These are phyloP conservation scores for Flaveria bidentis DNA, from an alignment of 129 eudicot genomes.

Conservation along the genomic window DNA sequence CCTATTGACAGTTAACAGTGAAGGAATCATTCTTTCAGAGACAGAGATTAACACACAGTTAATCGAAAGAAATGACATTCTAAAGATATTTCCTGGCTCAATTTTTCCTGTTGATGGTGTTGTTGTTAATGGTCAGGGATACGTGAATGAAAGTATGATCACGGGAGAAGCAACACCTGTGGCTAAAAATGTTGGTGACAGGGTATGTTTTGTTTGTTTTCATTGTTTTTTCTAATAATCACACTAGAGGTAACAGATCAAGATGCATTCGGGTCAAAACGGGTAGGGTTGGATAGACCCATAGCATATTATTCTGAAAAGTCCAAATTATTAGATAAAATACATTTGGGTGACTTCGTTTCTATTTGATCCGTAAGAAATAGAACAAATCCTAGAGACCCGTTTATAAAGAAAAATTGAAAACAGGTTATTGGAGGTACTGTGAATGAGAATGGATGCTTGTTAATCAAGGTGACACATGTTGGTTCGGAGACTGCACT, in stretches of 20 bases:
- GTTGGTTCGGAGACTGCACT: slow-evolving; percentile 96
- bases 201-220: slow-evolving; percentile 44
- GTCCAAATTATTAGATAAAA: background rate
- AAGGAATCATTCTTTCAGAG: slow-evolving; percentile 72
- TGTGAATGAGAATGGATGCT: slow-evolving; percentile 91
- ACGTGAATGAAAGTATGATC: slow-evolving; percentile 99
- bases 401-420: background rate
- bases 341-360: slow-evolving; percentile 1
- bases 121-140: slow-evolving; percentile 78
- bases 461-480: slow-evolving; percentile 83
- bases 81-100: slow-evolving; percentile 90
- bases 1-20: slow-evolving; percentile 53
- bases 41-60: slow-evolving; percentile 74
- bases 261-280: background rate
- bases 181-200: slow-evolving; percentile 77
- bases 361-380: background rate
- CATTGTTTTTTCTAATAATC: background rate
- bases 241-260: background rate
- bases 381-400: background rate
- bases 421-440: slow-evolving; percentile 96
- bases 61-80: slow-evolving; percentile 70
- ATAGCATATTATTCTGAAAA: background rate
- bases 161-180: slow-evolving; percentile 95
- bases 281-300: background rate
- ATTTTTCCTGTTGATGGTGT: slow-evolving; percentile 92